Evolutionary conservation across 495 filamentous ascomycete genomes (phyloP).

Genomic region (Aspergillus affinis): DNA sequence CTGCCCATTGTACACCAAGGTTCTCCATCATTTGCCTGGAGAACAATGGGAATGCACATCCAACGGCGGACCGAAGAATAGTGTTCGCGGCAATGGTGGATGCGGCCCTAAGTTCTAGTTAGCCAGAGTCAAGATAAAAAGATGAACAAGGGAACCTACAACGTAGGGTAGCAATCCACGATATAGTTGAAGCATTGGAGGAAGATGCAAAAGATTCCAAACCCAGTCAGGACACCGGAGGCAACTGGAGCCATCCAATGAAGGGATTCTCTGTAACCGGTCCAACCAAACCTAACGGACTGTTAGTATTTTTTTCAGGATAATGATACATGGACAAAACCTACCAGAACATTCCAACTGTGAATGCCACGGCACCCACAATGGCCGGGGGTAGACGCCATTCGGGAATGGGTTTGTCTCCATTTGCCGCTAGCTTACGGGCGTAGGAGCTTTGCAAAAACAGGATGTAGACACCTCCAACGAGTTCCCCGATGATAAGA

Average conservation of each 20-base stretch:
- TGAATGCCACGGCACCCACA: constrained; percentile 49
- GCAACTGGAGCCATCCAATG: constrained; percentile 37
- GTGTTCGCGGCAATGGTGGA: constrained; percentile 90
- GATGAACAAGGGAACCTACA: constrained; percentile 50
- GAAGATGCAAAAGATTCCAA: constrained; percentile 40
- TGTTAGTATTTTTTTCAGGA: background rate
- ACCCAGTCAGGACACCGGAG: constrained; percentile 33
- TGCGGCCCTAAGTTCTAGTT: constrained; percentile 54
- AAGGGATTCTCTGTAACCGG: constrained; percentile 32
- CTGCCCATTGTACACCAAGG: constrained; percentile 76
- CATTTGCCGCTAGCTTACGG: constrained; percentile 31
- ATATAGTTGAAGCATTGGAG: constrained; percentile 43
- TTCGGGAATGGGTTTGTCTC: constrained; percentile 35
- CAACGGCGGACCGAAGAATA: constrained; percentile 75
- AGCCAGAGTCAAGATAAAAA: background rate
- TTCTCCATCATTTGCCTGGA: constrained; percentile 76
- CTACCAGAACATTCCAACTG: constrained; percentile 57
- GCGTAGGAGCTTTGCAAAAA: constrained; percentile 30
- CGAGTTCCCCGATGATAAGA: constrained; percentile 34
- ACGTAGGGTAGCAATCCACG: constrained; percentile 56
- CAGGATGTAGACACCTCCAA: constrained; percentile 31
- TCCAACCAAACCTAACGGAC: constrained; percentile 42
- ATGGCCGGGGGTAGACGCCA: constrained; percentile 48
- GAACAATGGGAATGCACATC: constrained; percentile 82
- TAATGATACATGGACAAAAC: background rate